phyloP scores from a whole-genome alignment of 2,329 filamentous ascomycete genomes.

The Ophidiomyces ophidiicola region DNA sequence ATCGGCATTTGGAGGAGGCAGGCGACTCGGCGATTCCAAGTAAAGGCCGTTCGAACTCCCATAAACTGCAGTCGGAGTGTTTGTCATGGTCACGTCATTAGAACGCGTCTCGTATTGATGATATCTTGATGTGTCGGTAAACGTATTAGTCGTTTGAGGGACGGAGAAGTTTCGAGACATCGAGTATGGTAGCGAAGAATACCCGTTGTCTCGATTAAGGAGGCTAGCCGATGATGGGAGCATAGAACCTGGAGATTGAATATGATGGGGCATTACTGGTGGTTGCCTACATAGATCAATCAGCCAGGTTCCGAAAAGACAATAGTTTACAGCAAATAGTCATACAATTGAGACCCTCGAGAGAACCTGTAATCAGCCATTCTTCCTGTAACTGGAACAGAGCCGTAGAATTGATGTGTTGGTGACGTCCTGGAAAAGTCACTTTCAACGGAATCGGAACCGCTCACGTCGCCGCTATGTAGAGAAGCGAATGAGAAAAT shows the following conservation, averaged over 20 bases:
- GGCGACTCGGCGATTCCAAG: conserved; percentile 21
- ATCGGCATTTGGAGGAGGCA: conserved; percentile 24
- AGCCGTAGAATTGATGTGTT: conserved; percentile 27
- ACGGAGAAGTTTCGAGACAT: conserved; percentile 25
- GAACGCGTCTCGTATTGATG: conserved; percentile 25
- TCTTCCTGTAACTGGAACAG: conserved; percentile 25
- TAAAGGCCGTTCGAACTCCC: conserved; percentile 19
- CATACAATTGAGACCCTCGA: conserved; percentile 32
- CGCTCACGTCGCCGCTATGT: conserved; percentile 26
- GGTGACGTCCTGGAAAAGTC: conserved; percentile 5
- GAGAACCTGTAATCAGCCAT: conserved; percentile 28
- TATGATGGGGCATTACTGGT: conserved; percentile 34
- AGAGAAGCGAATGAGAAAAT: conserved; percentile 35
- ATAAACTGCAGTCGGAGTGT: conserved; percentile 23
- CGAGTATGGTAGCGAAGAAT: conserved; percentile 25
- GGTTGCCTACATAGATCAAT: conserved; percentile 28
- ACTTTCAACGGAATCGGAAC: conserved; percentile 21
- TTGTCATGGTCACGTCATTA: conserved; percentile 25
- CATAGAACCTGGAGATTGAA: conserved; percentile 24
- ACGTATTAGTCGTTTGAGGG: conserved; percentile 17
- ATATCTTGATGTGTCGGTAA: conserved; percentile 26
- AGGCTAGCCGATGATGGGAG: conserved; percentile 22
- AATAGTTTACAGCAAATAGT: conserved; percentile 6
- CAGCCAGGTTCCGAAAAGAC: not conserved
- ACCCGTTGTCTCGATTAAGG: conserved; percentile 31